Evolutionary conservation across 2,329 filamentous ascomycete species (phyloP).

Genomic region (Teratosphaeria destructans): DNA sequence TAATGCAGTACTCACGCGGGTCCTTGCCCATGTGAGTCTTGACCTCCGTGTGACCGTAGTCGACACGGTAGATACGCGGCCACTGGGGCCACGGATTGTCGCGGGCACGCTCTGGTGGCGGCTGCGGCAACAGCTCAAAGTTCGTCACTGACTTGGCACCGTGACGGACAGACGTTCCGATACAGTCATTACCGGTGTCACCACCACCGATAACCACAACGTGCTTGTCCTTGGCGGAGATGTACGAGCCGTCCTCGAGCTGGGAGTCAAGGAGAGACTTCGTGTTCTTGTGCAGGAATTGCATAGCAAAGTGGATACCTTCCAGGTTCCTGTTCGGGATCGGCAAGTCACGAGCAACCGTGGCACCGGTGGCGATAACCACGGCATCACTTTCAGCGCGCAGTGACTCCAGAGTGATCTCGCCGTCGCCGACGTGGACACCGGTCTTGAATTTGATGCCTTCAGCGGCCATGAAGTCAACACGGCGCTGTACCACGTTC

Average conservation of each 20-base stretch:
- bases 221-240: slow-evolving; percentile 90
- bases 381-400: slow-evolving; percentile 70
- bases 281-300: slow-evolving; percentile 95
- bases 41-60: slow-evolving; percentile 93
- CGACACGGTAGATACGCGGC: slow-evolving; percentile 96
- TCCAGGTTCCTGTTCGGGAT: slow-evolving; percentile 81
- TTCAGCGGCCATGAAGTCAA: slow-evolving; percentile 88
- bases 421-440: slow-evolving; percentile 64
- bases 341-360: slow-evolving; percentile 82
- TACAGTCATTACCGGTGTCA: slow-evolving; percentile 96
- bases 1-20: slow-evolving; percentile 93
- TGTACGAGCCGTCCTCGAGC: slow-evolving; percentile 72
- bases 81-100: slow-evolving; percentile 99
- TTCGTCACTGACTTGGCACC: slow-evolving; percentile 93
- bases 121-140: slow-evolving; percentile 90
- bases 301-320: slow-evolving; percentile 93
- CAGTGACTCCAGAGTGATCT: slow-evolving; percentile 59
- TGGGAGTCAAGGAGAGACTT: slow-evolving; percentile 92
- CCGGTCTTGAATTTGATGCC: slow-evolving; percentile 74
- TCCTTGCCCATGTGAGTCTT: slow-evolving; percentile 94
- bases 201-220: slow-evolving; percentile 95
- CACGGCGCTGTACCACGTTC: slow-evolving; percentile 87
- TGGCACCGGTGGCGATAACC: slow-evolving; percentile 83
- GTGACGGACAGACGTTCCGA: slow-evolving; percentile 90
- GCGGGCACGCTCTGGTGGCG: slow-evolving; percentile 75